phyloP scores from a whole-genome alignment of 495 filamentous ascomycete species.

The Hypoxylon fragiforme region DNA sequence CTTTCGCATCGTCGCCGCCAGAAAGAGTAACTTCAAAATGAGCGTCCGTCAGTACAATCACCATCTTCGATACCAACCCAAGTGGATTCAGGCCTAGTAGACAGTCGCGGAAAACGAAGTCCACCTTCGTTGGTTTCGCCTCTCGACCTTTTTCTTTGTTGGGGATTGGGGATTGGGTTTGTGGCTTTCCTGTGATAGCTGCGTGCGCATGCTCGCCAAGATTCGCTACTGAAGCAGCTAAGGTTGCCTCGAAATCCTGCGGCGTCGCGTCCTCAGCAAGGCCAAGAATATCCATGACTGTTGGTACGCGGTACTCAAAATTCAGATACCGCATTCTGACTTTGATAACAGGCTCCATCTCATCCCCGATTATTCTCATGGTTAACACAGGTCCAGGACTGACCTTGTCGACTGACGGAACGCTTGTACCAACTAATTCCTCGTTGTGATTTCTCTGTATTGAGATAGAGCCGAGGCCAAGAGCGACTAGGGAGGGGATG shows the following conservation, averaged over 20 bases:
- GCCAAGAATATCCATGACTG: conserved; percentile 75
- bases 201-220: conserved; percentile 63
- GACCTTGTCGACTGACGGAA: conserved; percentile 52
- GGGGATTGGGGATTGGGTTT: conserved; percentile 1
- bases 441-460: conserved; percentile 68
- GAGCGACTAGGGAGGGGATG: conserved; percentile 76
- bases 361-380: conserved; percentile 84
- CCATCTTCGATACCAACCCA: conserved; percentile 68
- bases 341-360: conserved; percentile 88
- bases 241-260: conserved; percentile 72
- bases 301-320: conserved; percentile 82
- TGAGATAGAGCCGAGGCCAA: conserved; percentile 64
- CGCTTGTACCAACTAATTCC: conserved; percentile 59
- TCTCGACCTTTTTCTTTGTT: conserved; percentile 35
- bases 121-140: conserved; percentile 60
- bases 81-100: conserved; percentile 85
- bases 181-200: conserved; percentile 43
- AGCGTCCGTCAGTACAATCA: conserved; percentile 77
- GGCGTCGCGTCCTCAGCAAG: conserved; percentile 67
- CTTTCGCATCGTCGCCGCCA: conserved; percentile 60
- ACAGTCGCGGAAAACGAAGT: conserved; percentile 76
- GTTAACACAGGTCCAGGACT: conserved; percentile 45
- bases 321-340: conserved; percentile 80
- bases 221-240: conserved; percentile 79
- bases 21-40: conserved; percentile 65